Evolutionary conservation across 345 rosid genomes (phyloP).

Genomic region (Brassica juncea): DNA sequence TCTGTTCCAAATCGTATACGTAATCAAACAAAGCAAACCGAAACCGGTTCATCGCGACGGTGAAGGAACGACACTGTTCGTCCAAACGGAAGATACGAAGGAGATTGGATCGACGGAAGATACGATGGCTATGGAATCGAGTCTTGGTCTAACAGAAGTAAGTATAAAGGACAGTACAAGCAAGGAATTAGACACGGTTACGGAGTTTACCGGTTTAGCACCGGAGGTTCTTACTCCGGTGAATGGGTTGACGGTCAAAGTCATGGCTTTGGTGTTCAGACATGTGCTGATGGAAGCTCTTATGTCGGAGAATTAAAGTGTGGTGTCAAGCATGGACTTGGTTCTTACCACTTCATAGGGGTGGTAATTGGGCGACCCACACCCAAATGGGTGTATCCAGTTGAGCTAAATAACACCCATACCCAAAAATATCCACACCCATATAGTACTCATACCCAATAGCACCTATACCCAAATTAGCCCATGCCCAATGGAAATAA

Average conservation of each 20-base stretch:
- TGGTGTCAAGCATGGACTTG: constrained; percentile 90
- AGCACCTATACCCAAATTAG: no score
- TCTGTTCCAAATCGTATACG: constrained; percentile 56
- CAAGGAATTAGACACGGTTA: constrained; percentile 81
- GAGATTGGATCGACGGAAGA: constrained; percentile 89
- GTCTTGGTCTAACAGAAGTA: constrained; percentile 92
- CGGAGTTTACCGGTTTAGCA: constrained; percentile 77
- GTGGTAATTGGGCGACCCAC: no score
- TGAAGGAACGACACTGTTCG: no score
- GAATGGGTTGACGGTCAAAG: constrained; percentile 96
- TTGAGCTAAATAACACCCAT: no score
- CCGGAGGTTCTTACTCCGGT: constrained; percentile 89
- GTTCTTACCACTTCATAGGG: constrained; percentile 67
- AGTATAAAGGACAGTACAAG: constrained; percentile 79
- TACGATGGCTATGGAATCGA: constrained; percentile 92
- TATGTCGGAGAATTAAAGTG: constrained; percentile 76
- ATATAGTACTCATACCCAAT: no score
- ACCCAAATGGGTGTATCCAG: no score
- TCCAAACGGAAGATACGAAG: constrained; percentile 79
- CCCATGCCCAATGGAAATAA: no score
- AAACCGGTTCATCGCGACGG: constrained; percentile 56
- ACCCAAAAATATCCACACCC: no score
- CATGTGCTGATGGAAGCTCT: constrained; percentile 85
- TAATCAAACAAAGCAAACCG: constrained; percentile 42
- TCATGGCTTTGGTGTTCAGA: constrained; percentile 82